phyloP scores from a whole-genome alignment of 495 filamentous ascomycete genomes.

The Penicillium ochrochloron region DNA sequence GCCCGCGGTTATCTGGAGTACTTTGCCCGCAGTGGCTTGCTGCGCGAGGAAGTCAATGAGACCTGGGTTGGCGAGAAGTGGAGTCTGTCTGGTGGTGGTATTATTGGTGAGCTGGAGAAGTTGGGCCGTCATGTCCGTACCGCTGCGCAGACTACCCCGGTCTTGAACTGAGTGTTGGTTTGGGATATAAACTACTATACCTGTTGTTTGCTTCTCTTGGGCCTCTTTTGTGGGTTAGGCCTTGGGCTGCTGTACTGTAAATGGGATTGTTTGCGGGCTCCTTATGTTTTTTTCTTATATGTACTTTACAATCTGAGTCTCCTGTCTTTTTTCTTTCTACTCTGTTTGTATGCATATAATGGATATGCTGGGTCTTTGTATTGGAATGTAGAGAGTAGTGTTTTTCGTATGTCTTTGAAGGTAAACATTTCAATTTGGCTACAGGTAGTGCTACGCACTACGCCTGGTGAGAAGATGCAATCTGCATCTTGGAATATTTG shows the following conservation, averaged over 20 bases:
- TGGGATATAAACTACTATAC: conserved; percentile 16
- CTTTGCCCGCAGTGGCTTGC: conserved; percentile 83
- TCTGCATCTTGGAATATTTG: neutral
- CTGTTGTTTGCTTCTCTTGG: conserved; percentile 8
- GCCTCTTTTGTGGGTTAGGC: neutral
- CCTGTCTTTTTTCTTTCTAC: conserved; percentile 24
- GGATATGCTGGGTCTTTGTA: conserved; percentile 24
- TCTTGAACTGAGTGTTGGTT: conserved; percentile 13
- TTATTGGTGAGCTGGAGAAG: conserved; percentile 82
- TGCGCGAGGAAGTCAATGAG: conserved; percentile 71
- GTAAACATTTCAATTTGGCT: neutral
- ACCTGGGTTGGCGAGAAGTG: conserved; percentile 80
- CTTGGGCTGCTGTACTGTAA: conserved; percentile 28
- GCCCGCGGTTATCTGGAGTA: conserved; percentile 87
- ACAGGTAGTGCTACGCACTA: neutral
- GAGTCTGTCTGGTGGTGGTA: conserved; percentile 78
- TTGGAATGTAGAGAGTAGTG: neutral
- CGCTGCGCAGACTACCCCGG: conserved; percentile 28
- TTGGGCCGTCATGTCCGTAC: conserved; percentile 57
- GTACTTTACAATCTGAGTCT: conserved; percentile 43
- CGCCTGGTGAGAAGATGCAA: neutral
- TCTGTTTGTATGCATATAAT: conserved; percentile 50
- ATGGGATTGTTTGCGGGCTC: conserved; percentile 28
- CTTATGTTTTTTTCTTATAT: conserved; percentile 26
- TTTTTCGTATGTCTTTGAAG: neutral